Percentiles rank a stretch among this genome's conserved stretches.
These are phyloP conservation scores for Emiliania huxleyi DNA, from an alignment of 78 protist genomes.

Conservation along the genomic window DNA sequence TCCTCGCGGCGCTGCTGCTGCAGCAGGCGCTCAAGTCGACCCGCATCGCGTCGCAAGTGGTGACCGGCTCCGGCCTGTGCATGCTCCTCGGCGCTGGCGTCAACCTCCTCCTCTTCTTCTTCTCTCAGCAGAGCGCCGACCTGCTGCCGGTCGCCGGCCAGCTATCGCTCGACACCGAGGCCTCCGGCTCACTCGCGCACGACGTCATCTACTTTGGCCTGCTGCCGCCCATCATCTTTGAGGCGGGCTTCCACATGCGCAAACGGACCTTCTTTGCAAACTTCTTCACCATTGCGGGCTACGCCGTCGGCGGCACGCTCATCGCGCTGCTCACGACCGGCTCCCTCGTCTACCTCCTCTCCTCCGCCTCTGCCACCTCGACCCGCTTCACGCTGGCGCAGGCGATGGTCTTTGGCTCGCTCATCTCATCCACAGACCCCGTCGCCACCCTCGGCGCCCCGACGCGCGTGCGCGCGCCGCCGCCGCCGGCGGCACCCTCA, in stretches of 20 bases:
- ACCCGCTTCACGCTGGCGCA: no score
- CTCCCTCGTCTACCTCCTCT: neutral
- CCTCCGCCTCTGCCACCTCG: no score
- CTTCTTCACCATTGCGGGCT: neutral
- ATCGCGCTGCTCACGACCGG: neutral
- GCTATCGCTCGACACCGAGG: no score
- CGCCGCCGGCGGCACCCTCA: no score
- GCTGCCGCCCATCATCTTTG: constrained; percentile 16
- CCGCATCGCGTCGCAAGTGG: neutral
- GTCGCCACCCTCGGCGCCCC: neutral
- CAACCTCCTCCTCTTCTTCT: neutral
- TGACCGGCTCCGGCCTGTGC: neutral
- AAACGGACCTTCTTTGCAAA: neutral
- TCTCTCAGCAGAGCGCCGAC: neutral
- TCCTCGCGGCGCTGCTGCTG: neutral
- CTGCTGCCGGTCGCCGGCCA: no score
- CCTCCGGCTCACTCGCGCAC: neutral
- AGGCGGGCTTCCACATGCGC: neutral
- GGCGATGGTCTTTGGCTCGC: neutral
- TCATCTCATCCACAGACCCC: constrained; percentile 10
- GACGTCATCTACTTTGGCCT: neutral
- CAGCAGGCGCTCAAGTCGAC: neutral
- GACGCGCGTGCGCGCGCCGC: neutral
- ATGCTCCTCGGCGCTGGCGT: neutral
- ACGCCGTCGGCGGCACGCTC: neutral